Percentiles rank a stretch among this genome's conserved stretches.
Evolutionary conservation across 768 basidiomycete species (phyloP).

Genomic region (Tulasnella sp.): DNA sequence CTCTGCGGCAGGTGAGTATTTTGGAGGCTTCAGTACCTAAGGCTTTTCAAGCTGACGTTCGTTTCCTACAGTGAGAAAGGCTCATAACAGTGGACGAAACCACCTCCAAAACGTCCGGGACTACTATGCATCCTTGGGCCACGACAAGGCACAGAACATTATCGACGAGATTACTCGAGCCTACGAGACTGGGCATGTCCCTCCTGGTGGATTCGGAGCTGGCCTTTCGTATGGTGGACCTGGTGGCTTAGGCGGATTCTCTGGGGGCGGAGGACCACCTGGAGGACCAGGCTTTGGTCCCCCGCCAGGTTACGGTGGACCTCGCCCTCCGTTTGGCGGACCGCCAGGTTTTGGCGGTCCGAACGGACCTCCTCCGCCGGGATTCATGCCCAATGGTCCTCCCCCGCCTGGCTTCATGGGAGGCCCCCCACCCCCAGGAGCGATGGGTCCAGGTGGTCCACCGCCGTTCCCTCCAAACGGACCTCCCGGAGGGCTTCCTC

Average conservation of each 20-base stretch:
- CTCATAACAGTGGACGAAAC: conserved; percentile 96
- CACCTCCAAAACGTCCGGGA: conserved; percentile 95
- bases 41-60: conserved; percentile 24
- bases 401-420: conserved; percentile 41
- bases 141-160: conserved; percentile 96
- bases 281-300: conserved; percentile 40
- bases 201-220: conserved; percentile 81
- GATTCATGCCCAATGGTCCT: conserved; percentile 15
- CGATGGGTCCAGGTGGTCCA: conserved; percentile 36
- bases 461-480: conserved; percentile 68
- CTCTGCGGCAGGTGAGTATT: conserved; percentile 72
- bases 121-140: conserved; percentile 79
- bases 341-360: conserved; percentile 36
- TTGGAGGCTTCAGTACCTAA: conserved; percentile 30
- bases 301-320: conserved; percentile 40
- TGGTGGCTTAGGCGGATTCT: conserved; percentile 21
- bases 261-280: conserved; percentile 35
- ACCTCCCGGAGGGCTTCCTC: conserved; percentile 38
- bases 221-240: conserved; percentile 60
- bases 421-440: conserved; percentile 23
- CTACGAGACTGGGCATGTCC: conserved; percentile 82
- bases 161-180: conserved; percentile 97
- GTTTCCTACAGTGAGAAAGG: conserved; percentile 75
- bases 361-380: conserved; percentile 32
- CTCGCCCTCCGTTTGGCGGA: conserved; percentile 60